Evolutionary conservation across 2,329 filamentous ascomycete genomes (phyloP).

Genomic region (Phialophora macrospora): DNA sequence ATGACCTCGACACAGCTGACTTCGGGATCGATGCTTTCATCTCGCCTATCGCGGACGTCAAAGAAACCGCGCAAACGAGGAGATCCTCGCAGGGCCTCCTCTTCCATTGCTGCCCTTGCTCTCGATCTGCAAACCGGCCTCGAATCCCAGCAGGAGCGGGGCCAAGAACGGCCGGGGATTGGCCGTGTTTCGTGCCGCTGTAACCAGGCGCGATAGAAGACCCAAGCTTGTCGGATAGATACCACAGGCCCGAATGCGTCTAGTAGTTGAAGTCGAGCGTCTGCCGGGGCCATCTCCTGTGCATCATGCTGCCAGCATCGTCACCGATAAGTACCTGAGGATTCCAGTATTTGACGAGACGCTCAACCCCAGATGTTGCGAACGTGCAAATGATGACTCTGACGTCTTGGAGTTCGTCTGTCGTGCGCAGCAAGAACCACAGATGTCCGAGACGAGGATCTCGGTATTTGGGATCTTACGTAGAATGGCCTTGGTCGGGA

Average conservation of each 20-base stretch:
- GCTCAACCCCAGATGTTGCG: background rate
- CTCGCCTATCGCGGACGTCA: background rate
- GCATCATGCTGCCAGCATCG: conserved; percentile 12
- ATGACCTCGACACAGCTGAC: conserved; percentile 8
- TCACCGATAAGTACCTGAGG: background rate
- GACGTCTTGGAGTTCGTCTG: background rate
- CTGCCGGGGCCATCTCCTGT: conserved; percentile 6
- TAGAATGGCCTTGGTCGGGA: conserved; percentile 5
- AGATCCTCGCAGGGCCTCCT: background rate
- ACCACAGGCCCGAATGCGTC: conserved; percentile 15
- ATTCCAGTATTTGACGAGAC: background rate
- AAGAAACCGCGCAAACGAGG: conserved; percentile 15
- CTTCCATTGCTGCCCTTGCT: background rate
- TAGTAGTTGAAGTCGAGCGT: background rate
- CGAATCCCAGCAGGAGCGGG: background rate
- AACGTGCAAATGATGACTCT: conserved; percentile 15
- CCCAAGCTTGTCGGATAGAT: conserved; percentile 1
- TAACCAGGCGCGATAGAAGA: conserved; percentile 4
- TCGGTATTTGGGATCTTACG: background rate
- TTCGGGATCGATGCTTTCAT: background rate
- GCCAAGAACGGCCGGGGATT: background rate
- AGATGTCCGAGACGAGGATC: conserved; percentile 2
- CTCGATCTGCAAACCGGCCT: background rate
- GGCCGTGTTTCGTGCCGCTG: background rate
- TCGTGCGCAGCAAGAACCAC: background rate